Percentiles rank a stretch among this genome's conserved stretches.
phyloP scores from a whole-genome alignment of 768 basidiomycete species.

The Panellus pusillus region DNA sequence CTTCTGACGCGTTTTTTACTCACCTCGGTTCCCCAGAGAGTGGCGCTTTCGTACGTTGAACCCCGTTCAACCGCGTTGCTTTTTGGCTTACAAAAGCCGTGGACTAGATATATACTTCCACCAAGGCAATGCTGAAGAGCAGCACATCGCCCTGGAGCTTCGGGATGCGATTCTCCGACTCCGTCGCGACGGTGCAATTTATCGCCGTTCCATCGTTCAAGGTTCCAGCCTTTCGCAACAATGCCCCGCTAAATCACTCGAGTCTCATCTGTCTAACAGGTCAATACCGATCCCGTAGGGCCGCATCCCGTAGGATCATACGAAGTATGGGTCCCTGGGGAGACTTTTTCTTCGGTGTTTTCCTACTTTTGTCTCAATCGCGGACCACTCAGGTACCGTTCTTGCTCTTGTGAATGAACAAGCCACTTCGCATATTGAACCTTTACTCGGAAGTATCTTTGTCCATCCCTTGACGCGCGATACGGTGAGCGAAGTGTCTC shows the following conservation, averaged over 20 bases:
- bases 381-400: conserved; percentile 60
- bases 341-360: conserved; percentile 74
- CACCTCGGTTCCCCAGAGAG: conserved; percentile 44
- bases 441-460: conserved; percentile 51
- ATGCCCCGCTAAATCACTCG: too few species aligned
- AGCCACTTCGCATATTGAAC: neutral
- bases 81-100: neutral
- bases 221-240: too few species aligned
- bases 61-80: neutral
- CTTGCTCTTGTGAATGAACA: neutral
- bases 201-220: conserved; percentile 70
- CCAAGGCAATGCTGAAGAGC: conserved; percentile 61
- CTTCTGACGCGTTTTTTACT: neutral
- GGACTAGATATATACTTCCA: conserved; percentile 74
- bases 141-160: conserved; percentile 63
- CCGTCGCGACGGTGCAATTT: conserved; percentile 73
- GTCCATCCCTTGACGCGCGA: conserved; percentile 76
- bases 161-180: conserved; percentile 71
- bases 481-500: conserved; percentile 44
- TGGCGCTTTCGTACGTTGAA: conserved; percentile 72
- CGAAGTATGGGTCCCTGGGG: conserved; percentile 77
- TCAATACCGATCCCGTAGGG: conserved; percentile 67
- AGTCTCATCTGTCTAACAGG: conserved; percentile 31
- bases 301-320: conserved; percentile 85
- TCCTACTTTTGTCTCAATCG: conserved; percentile 72